phyloP scores from a whole-genome alignment of 306 rosid genomes.

The Cicer yamashitae region DNA sequence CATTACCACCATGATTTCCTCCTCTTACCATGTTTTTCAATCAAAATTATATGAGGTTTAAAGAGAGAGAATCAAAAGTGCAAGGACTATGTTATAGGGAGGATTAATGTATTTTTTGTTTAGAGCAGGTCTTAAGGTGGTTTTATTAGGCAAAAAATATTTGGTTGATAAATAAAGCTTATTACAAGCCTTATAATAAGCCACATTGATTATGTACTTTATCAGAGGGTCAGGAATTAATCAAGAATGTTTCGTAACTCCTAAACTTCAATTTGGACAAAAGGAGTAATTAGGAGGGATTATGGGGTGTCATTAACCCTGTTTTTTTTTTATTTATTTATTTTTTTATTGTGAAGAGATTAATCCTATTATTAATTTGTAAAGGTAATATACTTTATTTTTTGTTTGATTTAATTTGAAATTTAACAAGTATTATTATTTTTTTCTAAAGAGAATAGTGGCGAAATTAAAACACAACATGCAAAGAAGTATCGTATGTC shows the following conservation, averaged over 20 bases:
- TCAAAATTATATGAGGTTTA: constrained; percentile 21
- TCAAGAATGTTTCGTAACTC: constrained; percentile 56
- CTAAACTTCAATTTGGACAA: constrained; percentile 59
- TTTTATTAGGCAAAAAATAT: not conserved
- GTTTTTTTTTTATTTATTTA: too few relatives aligned
- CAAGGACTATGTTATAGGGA: constrained; percentile 36
- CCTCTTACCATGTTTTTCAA: constrained; percentile 43
- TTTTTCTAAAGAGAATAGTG: too few relatives aligned
- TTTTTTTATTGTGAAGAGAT: too few relatives aligned
- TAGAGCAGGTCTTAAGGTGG: constrained; percentile 21
- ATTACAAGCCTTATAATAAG: constrained; percentile 51
- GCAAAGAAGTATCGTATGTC: too few relatives aligned
- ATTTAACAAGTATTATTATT: constrained; percentile 2
- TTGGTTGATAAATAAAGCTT: constrained; percentile 49
- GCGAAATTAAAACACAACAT: too few relatives aligned
- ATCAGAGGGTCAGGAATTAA: constrained; percentile 54
- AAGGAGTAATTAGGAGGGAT: constrained; percentile 51
- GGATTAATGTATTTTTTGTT: not conserved
- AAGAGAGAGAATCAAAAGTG: constrained; percentile 13
- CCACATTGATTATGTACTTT: constrained; percentile 41
- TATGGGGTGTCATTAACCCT: constrained; percentile 52
- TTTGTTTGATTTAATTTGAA: constrained; percentile 19
- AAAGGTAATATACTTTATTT: not conserved
- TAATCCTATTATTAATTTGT: not conserved
- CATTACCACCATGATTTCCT: constrained; percentile 26